Evolutionary conservation across 2,329 filamentous ascomycete species (phyloP).

Genomic region (Pyrenophora seminiperda): DNA sequence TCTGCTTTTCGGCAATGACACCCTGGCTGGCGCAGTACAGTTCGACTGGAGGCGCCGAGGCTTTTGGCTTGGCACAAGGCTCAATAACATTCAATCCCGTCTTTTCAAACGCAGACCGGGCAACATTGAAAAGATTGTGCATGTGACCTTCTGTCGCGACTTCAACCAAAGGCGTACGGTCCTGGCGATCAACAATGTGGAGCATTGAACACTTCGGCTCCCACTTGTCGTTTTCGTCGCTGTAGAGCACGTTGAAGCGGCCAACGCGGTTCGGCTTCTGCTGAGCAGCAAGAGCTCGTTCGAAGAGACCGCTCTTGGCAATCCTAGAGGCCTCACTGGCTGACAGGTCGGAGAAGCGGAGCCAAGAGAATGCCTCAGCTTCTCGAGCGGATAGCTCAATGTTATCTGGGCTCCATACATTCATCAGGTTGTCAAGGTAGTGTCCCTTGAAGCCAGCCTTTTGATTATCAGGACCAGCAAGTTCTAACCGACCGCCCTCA

Average conservation of each 20-base stretch:
- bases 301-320: constrained; percentile 72
- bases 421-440: constrained; percentile 81
- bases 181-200: constrained; percentile 73
- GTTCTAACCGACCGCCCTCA: constrained; percentile 76
- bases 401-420: constrained; percentile 84
- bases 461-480: constrained; percentile 73
- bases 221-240: constrained; percentile 66
- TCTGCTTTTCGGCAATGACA: constrained; percentile 67
- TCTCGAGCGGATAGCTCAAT: constrained; percentile 67
- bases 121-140: constrained; percentile 77
- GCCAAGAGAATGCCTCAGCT: constrained; percentile 79
- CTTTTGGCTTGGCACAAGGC: constrained; percentile 76
- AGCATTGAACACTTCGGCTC: constrained; percentile 79
- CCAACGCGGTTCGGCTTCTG: constrained; percentile 63
- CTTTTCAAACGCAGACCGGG: constrained; percentile 66
- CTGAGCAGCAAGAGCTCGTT: constrained; percentile 69
- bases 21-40: constrained; percentile 74
- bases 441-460: constrained; percentile 80
- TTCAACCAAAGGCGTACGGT: constrained; percentile 69
- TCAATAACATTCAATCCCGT: constrained; percentile 80
- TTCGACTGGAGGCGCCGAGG: constrained; percentile 83
- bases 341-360: constrained; percentile 83
- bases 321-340: constrained; percentile 72
- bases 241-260: constrained; percentile 70
- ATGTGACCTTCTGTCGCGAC: constrained; percentile 75